These are phyloP conservation scores for Heterobasidion occidentale DNA, from an alignment of 1,284 basidiomycete genomes.

Conservation along the genomic window DNA sequence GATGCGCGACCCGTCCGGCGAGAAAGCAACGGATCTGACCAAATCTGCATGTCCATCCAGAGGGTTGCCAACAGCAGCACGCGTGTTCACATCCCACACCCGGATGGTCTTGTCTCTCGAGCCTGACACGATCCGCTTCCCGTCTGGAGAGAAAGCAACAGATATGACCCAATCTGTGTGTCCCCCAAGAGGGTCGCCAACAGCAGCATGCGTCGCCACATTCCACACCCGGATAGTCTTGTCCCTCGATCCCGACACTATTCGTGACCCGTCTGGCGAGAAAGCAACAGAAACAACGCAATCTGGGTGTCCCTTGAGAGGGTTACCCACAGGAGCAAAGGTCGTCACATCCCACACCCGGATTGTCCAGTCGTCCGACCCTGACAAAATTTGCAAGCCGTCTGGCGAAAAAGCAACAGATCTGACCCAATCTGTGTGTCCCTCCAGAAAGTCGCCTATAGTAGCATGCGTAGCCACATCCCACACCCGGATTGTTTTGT, in stretches of 20 bases:
- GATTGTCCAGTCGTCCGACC: no score
- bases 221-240: neutral
- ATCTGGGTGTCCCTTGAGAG: no score
- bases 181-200: neutral
- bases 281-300: no score
- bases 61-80: neutral
- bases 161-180: conserved; percentile 1
- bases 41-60: neutral
- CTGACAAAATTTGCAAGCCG: no score
- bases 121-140: neutral
- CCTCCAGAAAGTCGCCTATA: neutral
- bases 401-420: no score
- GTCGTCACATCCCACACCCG: no score
- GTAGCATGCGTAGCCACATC: neutral
- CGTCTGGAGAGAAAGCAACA: conserved; percentile 1
- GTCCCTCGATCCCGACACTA: neutral
- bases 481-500: neutral
- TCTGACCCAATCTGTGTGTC: neutral
- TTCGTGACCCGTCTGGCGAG: neutral
- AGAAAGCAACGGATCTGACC: neutral
- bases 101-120: neutral
- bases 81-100: neutral
- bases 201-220: neutral
- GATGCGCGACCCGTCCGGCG: neutral
- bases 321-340: no score